A percentile compares a stretch with the other conserved stretches of the same genome.
Evolutionary conservation across 2,329 filamentous ascomycete genomes (phyloP).

Genomic region (Coniochaeta ligniaria): DNA sequence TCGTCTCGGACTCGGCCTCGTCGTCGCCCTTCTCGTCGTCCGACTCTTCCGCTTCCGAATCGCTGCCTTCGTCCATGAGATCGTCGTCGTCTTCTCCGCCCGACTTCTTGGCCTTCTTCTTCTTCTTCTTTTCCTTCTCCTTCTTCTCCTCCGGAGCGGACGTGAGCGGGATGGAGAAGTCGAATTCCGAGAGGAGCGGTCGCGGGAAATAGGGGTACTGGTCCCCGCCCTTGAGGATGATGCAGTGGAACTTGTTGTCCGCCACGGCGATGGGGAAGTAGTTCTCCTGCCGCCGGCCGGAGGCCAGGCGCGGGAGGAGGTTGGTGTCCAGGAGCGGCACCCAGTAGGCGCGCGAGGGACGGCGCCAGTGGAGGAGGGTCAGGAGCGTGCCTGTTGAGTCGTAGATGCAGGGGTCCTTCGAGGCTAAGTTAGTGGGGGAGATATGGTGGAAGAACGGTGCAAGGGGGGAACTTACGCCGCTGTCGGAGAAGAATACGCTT

Average conservation of each 20-base stretch:
- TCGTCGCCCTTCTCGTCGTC: conserved; percentile 24
- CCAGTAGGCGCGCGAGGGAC: conserved; percentile 79
- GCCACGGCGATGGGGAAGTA: conserved; percentile 97
- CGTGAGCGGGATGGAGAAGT: conserved; percentile 77
- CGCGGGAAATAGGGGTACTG: conserved; percentile 88
- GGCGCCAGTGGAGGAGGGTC: conserved; percentile 85
- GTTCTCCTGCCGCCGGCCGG: conserved; percentile 76
- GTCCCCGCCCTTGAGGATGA: conserved; percentile 95
- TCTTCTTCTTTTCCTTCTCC: conserved; percentile 25
- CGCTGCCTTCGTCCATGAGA: conserved; percentile 21
- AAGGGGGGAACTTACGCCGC: conserved; percentile 54
- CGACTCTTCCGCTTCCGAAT: conserved; percentile 28
- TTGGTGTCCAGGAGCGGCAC: conserved; percentile 87
- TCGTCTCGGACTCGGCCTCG: conserved; percentile 39
- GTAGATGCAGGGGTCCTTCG: conserved; percentile 87
- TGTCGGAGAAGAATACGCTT: conserved; percentile 86
- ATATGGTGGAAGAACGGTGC: not conserved
- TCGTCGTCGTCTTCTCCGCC: conserved; percentile 22
- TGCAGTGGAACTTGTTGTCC: conserved; percentile 90
- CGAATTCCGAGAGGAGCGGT: conserved; percentile 86
- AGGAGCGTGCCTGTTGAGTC: conserved; percentile 86
- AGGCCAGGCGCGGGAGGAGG: conserved; percentile 71
- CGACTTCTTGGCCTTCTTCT: conserved; percentile 21
- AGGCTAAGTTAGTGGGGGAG: not conserved
- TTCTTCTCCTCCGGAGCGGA: conserved; percentile 36